phyloP scores from a whole-genome alignment of 768 basidiomycete genomes.

The Trametes elegans region DNA sequence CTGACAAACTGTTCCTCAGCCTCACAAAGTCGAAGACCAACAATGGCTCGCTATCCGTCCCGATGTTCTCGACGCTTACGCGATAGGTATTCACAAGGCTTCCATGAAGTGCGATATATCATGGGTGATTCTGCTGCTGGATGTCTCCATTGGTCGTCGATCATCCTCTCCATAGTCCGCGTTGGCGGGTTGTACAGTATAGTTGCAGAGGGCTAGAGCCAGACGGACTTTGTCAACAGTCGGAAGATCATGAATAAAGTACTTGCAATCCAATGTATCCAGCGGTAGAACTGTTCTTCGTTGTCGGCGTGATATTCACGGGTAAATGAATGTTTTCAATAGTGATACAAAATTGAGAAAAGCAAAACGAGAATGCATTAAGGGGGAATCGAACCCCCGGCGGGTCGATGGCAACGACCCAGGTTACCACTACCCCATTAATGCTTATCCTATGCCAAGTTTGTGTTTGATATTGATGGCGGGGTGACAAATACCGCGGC shows the following conservation, averaged over 20 bases:
- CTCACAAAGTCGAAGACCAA: constrained; percentile 17
- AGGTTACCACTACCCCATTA: constrained; percentile 39
- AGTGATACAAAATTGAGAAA: not conserved
- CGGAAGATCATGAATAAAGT: too few relatives aligned
- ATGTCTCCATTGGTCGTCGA: too few relatives aligned
- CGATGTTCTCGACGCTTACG: constrained; percentile 24
- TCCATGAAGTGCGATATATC: not conserved
- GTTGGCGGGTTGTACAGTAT: too few relatives aligned
- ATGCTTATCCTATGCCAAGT: too few relatives aligned
- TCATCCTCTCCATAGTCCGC: too few relatives aligned
- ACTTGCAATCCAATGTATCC: too few relatives aligned
- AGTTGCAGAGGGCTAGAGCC: too few relatives aligned
- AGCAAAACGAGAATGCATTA: constrained; percentile 51
- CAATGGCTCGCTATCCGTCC: constrained; percentile 24
- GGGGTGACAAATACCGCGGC: too few relatives aligned
- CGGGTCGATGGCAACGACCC: constrained; percentile 57
- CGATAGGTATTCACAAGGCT: constrained; percentile 7
- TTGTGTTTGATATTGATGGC: too few relatives aligned
- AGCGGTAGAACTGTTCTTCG: too few relatives aligned
- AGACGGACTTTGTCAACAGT: too few relatives aligned
- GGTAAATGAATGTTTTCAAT: not conserved
- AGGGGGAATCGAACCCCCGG: constrained; percentile 88
- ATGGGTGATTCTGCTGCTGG: not conserved
- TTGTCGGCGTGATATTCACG: too few relatives aligned
- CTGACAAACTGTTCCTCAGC: not conserved